These are phyloP conservation scores for Cicer yamashitae DNA, from an alignment of 306 rosid genomes.

Conservation along the genomic window DNA sequence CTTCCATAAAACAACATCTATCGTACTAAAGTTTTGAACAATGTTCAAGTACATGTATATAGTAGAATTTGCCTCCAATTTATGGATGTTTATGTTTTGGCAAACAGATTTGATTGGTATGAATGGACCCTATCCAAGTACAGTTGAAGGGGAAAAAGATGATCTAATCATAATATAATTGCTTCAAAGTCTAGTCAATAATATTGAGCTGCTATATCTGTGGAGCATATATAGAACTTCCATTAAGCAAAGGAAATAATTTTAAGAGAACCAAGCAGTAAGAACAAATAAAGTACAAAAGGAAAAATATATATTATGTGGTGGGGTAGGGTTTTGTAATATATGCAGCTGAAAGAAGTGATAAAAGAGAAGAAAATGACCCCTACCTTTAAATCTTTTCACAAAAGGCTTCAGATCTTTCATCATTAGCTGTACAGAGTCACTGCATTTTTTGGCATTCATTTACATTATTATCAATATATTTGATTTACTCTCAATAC, in stretches of 20 bases:
- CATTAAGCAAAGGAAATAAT: background rate
- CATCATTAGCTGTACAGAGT: constrained; percentile 57
- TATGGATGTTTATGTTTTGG: constrained; percentile 46
- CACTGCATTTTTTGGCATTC: constrained; percentile 49
- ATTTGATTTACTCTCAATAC: constrained; percentile 10
- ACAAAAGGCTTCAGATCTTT: constrained; percentile 40
- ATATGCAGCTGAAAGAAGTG: constrained; percentile 33
- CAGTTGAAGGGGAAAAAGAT: constrained; percentile 21
- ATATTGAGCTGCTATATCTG: background rate
- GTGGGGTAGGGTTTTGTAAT: constrained; percentile 40
- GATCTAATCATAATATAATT: constrained; percentile 12
- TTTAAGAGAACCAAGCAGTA: background rate
- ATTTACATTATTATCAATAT: constrained; percentile 32
- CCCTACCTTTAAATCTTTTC: constrained; percentile 51
- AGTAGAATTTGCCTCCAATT: constrained; percentile 2
- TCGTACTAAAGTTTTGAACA: background rate
- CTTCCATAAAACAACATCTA: too few relatives aligned
- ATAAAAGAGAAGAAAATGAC: constrained; percentile 38
- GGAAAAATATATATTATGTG: constrained; percentile 41
- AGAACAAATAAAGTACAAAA: constrained; percentile 41
- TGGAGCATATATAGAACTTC: background rate
- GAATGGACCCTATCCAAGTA: constrained; percentile 31
- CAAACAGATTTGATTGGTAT: constrained; percentile 35
- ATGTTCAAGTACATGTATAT: too few relatives aligned
- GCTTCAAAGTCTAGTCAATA: background rate